These are phyloP conservation scores for Corrigiola litoralis DNA, from an alignment of 179 eudicot species.

Conservation along the genomic window DNA sequence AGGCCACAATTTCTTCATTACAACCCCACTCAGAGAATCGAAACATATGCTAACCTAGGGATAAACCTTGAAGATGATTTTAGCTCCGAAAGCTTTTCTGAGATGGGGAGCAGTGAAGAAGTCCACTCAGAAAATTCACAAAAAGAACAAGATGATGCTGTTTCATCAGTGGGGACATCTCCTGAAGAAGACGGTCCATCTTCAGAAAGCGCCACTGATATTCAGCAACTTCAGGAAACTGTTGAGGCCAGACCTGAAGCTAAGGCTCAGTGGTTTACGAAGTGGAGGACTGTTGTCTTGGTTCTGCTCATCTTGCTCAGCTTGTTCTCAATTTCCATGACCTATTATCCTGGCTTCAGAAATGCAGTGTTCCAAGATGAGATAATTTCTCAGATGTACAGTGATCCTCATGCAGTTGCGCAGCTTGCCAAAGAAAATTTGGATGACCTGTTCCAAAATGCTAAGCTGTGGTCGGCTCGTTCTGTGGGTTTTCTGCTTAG, in stretches of 20 bases:
- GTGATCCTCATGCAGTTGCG: slow-evolving; percentile 19
- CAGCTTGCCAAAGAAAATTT: slow-evolving; percentile 33
- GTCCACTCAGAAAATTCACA: slow-evolving; percentile 29
- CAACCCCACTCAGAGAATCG: slow-evolving; percentile 61
- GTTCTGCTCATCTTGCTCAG: slow-evolving; percentile 45
- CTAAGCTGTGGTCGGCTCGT: slow-evolving; percentile 34
- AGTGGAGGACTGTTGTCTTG: slow-evolving; percentile 35
- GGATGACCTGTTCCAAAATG: slow-evolving; percentile 22
- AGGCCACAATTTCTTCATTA: slow-evolving; percentile 88
- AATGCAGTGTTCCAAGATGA: slow-evolving; percentile 17
- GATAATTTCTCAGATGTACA: slow-evolving; percentile 24
- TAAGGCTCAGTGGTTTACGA: slow-evolving; percentile 25
- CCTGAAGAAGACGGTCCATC: slow-evolving; percentile 11
- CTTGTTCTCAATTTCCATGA: slow-evolving; percentile 27
- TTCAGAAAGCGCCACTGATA: slow-evolving; percentile 23
- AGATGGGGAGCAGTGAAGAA: slow-evolving; percentile 38
- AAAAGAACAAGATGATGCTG: slow-evolving; percentile 32
- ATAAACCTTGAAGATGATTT: slow-evolving; percentile 51
- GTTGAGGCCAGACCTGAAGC: slow-evolving; percentile 19
- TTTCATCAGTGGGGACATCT: slow-evolving; percentile 21
- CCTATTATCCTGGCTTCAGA: slow-evolving; percentile 23
- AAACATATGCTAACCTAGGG: slow-evolving; percentile 37
- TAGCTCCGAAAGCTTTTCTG: slow-evolving; percentile 39
- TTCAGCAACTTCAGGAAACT: slow-evolving; percentile 20
- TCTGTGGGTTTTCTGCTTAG: slow-evolving; percentile 26